These are phyloP conservation scores for Trametes cubensis DNA, from an alignment of 768 basidiomycete genomes.

Conservation along the genomic window DNA sequence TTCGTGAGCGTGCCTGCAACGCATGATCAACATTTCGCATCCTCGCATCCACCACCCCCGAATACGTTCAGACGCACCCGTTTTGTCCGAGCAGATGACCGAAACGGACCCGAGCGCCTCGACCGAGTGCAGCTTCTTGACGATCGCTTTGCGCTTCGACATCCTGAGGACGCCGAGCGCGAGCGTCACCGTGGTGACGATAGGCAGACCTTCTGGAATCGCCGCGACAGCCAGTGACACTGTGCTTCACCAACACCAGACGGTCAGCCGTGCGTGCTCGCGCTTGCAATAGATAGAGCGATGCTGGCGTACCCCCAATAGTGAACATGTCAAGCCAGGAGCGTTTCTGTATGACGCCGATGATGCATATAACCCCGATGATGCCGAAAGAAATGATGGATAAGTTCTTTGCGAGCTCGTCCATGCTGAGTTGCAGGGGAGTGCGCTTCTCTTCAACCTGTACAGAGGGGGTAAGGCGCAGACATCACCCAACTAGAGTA, in stretches of 20 bases:
- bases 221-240: conserved; percentile 98
- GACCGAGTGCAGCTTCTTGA: conserved; percentile 95
- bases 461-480: neutral
- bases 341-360: conserved; percentile 83
- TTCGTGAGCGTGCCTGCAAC: conserved; percentile 81
- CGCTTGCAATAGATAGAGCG: neutral
- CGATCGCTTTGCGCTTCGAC: conserved; percentile 94
- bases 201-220: conserved; percentile 94
- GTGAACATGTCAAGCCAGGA: conserved; percentile 99
- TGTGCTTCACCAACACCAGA: conserved; percentile 39
- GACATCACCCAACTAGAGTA: too few relatives aligned
- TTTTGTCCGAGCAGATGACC: conserved; percentile 98
- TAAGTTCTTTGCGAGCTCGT: conserved; percentile 91
- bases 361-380: conserved; percentile 90
- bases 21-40: neutral
- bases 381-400: conserved; percentile 91
- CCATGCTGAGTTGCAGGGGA: conserved; percentile 92
- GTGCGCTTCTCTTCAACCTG: conserved; percentile 87
- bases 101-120: conserved; percentile 93
- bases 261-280: conserved; percentile 11
- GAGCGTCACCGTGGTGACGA: conserved; percentile 96
- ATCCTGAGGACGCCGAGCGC: conserved; percentile 93
- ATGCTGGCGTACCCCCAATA: conserved; percentile 76
- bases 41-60: neutral
- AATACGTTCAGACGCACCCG: conserved; percentile 52